Conservation (phyloP, 352 stramenopile genomes). For the Globisporangium cederbergense region DNA sequence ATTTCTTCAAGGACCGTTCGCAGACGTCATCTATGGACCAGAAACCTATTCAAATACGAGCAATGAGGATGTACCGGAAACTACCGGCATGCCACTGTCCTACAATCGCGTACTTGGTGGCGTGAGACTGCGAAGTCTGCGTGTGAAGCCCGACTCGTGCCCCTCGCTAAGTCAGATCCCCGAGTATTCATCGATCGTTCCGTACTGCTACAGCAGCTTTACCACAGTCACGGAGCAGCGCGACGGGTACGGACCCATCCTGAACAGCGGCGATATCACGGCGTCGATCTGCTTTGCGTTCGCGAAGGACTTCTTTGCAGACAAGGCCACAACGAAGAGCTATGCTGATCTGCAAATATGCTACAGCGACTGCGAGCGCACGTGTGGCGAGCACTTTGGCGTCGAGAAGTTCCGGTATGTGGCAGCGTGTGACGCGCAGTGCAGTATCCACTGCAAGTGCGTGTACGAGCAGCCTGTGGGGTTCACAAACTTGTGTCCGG, state of each 20-base stretch:
- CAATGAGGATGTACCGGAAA: conserved; percentile 5
- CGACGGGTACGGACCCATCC: conserved; percentile 47
- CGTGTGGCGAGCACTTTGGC: conserved; percentile 48
- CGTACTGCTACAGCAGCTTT: conserved; percentile 63
- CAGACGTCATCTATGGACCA: conserved; percentile 46
- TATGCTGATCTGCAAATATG: conserved; percentile 58
- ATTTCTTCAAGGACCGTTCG: conserved; percentile 60
- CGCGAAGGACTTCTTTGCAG: conserved; percentile 45
- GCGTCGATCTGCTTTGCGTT: conserved; percentile 39
- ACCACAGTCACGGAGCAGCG: conserved; percentile 30
- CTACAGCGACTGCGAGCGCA: conserved; percentile 39
- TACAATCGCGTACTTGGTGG: conserved; percentile 53
- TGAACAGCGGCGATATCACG: conserved; percentile 53
- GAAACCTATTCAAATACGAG: conserved; percentile 1
- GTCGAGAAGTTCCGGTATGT: conserved; percentile 56
- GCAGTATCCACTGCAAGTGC: conserved; percentile 58
- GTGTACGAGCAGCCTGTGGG: conserved; percentile 58
- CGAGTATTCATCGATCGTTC: conserved; percentile 56
- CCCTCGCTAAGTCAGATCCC: conserved; percentile 42
- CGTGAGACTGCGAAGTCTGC: conserved; percentile 52
- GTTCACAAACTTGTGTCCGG: conserved; percentile 32
- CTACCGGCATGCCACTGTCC: conserved; percentile 32
- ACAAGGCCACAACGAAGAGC: conserved; percentile 29
- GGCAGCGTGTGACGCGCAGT: conserved; percentile 34
- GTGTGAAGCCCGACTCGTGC: conserved; percentile 53